These are phyloP conservation scores for Scheffersomyces cryptocercus DNA, from an alignment of 1,139 yeast genomes.

Conservation along the genomic window DNA sequence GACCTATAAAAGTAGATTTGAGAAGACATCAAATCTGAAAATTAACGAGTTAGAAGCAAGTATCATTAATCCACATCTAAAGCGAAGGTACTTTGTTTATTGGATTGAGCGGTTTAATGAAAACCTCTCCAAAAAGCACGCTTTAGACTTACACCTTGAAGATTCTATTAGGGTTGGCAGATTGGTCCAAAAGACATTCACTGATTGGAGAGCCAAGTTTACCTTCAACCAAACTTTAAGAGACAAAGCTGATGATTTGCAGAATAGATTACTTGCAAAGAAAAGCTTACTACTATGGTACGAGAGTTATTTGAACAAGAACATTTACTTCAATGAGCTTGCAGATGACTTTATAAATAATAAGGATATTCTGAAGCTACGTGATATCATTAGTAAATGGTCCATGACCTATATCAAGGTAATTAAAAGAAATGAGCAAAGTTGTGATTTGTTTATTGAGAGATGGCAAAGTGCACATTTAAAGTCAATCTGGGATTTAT, in stretches of 20 bases:
- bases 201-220: not conserved
- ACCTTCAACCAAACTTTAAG: not conserved
- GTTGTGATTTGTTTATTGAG: constrained; percentile 34
- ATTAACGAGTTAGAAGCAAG: not conserved
- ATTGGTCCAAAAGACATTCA: not conserved
- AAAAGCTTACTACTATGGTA: constrained; percentile 37
- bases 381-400: constrained; percentile 37
- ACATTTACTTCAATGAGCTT: constrained; percentile 23
- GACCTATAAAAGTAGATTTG: not conserved
- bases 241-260: not conserved
- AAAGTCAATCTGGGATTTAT: constrained; percentile 37
- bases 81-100: not conserved
- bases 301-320: constrained; percentile 26
- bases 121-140: not conserved
- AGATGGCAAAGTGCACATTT: constrained; percentile 33
- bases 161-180: not conserved
- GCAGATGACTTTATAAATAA: constrained; percentile 32
- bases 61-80: not conserved
- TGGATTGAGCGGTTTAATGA: not conserved
- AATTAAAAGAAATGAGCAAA: constrained; percentile 35
- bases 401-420: constrained; percentile 37
- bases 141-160: not conserved
- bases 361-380: constrained; percentile 25
- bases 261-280: constrained; percentile 23
- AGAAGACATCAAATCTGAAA: not conserved